These are phyloP conservation scores for cucumber (Cucumis sativus) DNA, from an alignment of 306 rosid genomes.

Conservation along the genomic window DNA sequence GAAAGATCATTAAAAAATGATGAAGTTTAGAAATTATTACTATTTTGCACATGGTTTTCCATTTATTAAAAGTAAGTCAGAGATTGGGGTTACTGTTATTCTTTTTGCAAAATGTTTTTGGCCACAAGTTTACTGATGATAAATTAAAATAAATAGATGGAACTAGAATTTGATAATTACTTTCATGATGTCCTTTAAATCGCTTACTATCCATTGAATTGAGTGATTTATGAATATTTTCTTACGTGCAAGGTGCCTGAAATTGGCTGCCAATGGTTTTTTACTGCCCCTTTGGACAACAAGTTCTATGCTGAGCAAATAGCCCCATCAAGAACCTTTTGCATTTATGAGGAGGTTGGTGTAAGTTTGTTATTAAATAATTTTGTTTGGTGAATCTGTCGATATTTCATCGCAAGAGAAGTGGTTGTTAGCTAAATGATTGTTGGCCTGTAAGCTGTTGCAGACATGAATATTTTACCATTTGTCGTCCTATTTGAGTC, in stretches of 20 bases:
- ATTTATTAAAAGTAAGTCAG: neutral
- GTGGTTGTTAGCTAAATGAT: neutral
- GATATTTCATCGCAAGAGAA: neutral
- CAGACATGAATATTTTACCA: neutral
- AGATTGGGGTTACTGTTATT: neutral
- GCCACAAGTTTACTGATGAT: neutral
- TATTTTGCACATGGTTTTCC: neutral
- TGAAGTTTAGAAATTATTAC: neutral
- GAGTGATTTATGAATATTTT: neutral
- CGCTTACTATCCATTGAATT: neutral
- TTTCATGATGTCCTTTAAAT: neutral
- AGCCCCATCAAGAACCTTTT: slow-evolving; percentile 79
- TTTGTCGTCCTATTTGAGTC: neutral
- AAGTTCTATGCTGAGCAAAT: slow-evolving; percentile 42
- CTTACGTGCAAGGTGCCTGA: slow-evolving; percentile 38
- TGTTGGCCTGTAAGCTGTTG: neutral
- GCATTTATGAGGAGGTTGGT: slow-evolving; percentile 76
- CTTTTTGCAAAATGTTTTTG: neutral
- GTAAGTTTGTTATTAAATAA: neutral
- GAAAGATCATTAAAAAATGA: neutral
- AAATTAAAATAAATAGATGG: neutral
- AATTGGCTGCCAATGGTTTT: slow-evolving; percentile 81
- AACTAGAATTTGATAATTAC: neutral
- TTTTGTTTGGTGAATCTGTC: neutral
- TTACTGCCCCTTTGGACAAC: slow-evolving; percentile 34